Evolutionary conservation across 768 basidiomycete genomes (phyloP), one percentile per base, ranked within the genome.

Genomic region (Agaricus sinodeliciosus): DNA sequence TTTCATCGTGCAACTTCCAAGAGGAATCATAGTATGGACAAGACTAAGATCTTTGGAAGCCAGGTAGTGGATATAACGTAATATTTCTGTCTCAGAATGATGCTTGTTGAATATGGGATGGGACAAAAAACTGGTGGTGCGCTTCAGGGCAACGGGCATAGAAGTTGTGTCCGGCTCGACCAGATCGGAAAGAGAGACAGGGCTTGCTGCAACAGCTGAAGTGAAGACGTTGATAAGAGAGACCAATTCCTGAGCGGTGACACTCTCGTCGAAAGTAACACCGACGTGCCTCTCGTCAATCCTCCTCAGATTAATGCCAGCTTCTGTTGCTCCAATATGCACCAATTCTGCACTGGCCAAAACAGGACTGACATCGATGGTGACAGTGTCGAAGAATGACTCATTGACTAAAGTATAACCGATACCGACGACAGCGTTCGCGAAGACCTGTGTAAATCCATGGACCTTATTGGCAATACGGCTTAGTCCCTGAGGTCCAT

Each of bases 51-150:
- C 96, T 72, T 98, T 98, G 35, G 85, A 85, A 55, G 94, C 90
- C 45, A 99, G 80, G 60, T 93, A 87, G 70, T 91, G 82, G 63
- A 98, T 90, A 69, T 97, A 96, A 35, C 96, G 92, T 31, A 99
- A 75, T 89, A 99, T 94, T 71, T 97, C 94, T 0, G 96, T 99
- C 74, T 99, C 96, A 4, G 94, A 95, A 66, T 98, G 95, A 63
- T 97, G 88, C 51, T 86, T 83, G 75, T 97, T 98, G 75, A 95
- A 99, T 36, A 96, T 91, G 0, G 90, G 80, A 65, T 99, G 90
- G 0, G 81, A 78, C 9, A 99, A 77, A 69, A 83, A 90, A 39
- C 79, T 69, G 2, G 88, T 87, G 2, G 75, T 81, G 40, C 85
- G 84, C 43, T 66, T 73, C 48, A 88, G 72, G 27, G 62, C 57